Base-by-base conservation (phyloP, 2,329 filamentous ascomycete species). In the Tolypocladium paradoxum region DNA sequence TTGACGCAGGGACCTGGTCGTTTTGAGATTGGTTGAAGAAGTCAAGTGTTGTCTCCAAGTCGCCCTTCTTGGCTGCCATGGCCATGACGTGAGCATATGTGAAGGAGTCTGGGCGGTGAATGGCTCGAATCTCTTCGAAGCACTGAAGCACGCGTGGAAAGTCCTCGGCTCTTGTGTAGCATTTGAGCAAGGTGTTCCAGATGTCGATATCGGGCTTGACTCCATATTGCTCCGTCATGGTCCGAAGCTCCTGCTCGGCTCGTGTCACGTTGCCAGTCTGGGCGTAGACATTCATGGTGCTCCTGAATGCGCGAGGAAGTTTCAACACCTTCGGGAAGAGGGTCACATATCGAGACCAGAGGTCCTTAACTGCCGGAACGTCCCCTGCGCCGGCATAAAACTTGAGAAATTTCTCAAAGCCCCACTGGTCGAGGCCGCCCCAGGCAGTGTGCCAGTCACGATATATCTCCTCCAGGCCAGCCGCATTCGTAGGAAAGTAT, bases 101-200 rank as follows among this genome's bases (percentile, higher is more conserved):
- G 60, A 81, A 76, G 0, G 70, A 62, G 64, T 88, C 80, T 0
- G 87, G 84, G 24, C 67, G 61, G 4, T 81, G 61, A 34, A 55
- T 71, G 62, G 56, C 65, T 60, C 59, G 75, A 57, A 93, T 76
- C 11, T 76, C 69, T 20, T 83, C 75, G 61, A 95, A 90, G 49
- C 77, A 76, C 7, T 73, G 64, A 53, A 88, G 71, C 14, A 84
- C 85, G 6, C 81, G 79, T n/a, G 81, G 73, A 45, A 88, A 77
- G 63, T 93, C 82, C 48, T 81, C 76, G 1, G 79, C 78, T 59
- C 82, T 82, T 20, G 77, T 76, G 67, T 90, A 80, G 3, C 86
- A 84, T 61, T 85, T 82, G 47, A 97, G 73, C 31, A 96, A 68
- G 24, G 84, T 83, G 63, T 95, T 95, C 85, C 87, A 95, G 57